phyloP scores from a whole-genome alignment of 257 asterid genomes.

The Nicotiana benthamiana region DNA sequence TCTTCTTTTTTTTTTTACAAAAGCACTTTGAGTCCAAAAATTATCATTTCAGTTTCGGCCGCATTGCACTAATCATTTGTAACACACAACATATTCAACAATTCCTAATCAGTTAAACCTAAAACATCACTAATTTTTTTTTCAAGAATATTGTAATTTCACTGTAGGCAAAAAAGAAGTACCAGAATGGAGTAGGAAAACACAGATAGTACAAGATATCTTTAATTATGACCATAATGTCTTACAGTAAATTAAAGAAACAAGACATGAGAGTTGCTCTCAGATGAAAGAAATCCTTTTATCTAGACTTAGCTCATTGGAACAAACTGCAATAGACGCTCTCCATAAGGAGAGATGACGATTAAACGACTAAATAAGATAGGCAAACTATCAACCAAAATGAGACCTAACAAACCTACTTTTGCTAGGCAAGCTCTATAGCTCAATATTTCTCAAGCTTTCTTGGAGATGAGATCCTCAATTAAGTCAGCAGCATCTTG shows the following conservation, averaged over 20 bases:
- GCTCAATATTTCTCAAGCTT: conserved; percentile 25
- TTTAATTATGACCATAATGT: background rate
- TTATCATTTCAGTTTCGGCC: too few relatives aligned
- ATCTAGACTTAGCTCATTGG: conserved; percentile 1
- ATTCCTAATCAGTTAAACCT: too few relatives aligned
- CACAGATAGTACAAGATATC: background rate
- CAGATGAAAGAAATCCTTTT: conserved; percentile 3
- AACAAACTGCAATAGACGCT: conserved; percentile 2
- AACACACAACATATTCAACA: too few relatives aligned
- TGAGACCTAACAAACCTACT: conserved; percentile 14
- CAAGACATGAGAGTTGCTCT: conserved; percentile 5
- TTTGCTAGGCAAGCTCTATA: background rate
- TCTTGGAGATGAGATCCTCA: conserved; percentile 52
- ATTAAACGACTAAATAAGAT: background rate
- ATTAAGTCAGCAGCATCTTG: conserved; percentile 91
- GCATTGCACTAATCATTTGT: too few relatives aligned
- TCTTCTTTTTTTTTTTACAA: too few relatives aligned
- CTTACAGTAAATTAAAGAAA: background rate
- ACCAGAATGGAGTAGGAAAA: background rate
- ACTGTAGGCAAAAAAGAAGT: background rate
- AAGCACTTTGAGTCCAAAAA: too few relatives aligned
- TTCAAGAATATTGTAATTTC: too few relatives aligned
- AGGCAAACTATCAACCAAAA: conserved; percentile 12
- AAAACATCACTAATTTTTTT: too few relatives aligned
- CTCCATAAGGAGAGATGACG: background rate